Base-by-base conservation (phyloP, 352 stramenopile genomes). In the Pythium aphanidermatum region DNA sequence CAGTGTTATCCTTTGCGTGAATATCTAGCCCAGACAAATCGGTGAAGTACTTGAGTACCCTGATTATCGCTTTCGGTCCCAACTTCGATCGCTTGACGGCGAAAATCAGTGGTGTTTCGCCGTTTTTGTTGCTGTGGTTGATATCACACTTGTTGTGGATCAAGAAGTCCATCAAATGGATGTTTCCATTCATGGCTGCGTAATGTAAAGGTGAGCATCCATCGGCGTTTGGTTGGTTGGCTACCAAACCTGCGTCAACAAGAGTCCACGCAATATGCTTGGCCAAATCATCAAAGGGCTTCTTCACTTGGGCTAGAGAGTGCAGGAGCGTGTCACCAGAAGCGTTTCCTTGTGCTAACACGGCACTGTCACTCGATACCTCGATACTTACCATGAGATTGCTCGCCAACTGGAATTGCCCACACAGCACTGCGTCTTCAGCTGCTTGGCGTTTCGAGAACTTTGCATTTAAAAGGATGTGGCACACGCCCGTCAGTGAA, bases 401-500 rank as follows among this genome's bases (percentile, higher is more conserved):
- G 28, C 63, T 69, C 13, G 79, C 74, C 4, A 91, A 51, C 43
- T 87, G 74, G 42, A 88, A 91, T 41, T 86, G 65, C 1, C 72
- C 69, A 30, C 73, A 88, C 3, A 68, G 53, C 2, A 91, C 61
- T 0, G 75, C 70, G 29, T 91, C 79, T 53, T 91, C 79, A 6
- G 88, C 70, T 0, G 75, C 79, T 65, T 91, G 79, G 12, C 75
- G 71, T 13, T 70, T 75, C 20, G 58, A 75, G 44, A 88, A 91
- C 44, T 82, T 85, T 9, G 73, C 65, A 28, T 65, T 87, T 10
- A 91, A 46, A 3, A 91, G 58, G 60, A 91, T 80, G 51, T 91
- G 79, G 31, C 74, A 91, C 17, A 91, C 85, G 5, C 75, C 79
- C 1, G 75, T 80, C 9, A 87, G 60, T 7, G 63, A 70, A 42